Evolutionary conservation across 2,329 filamentous ascomycete species (phyloP).

Genomic region (Alternaria postmessia): DNA sequence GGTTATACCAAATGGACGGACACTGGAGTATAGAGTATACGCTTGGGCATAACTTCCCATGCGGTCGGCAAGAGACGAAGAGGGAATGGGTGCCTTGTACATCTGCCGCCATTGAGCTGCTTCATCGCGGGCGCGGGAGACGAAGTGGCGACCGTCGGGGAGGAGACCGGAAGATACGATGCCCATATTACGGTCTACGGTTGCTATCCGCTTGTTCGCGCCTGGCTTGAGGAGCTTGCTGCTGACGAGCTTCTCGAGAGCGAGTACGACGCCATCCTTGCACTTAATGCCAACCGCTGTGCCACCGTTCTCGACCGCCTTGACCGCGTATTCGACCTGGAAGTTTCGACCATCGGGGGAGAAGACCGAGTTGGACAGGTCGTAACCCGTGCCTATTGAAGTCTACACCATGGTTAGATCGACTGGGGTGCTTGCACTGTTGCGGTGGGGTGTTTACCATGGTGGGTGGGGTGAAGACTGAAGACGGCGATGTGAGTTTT

Average conservation of each 20-base stretch:
- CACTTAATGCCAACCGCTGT: conserved; percentile 95
- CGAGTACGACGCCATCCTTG: conserved; percentile 95
- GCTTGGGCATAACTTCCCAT: conserved; percentile 97
- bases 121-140: conserved; percentile 93
- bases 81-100: conserved; percentile 95
- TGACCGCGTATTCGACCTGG: conserved; percentile 95
- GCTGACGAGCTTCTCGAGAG: conserved; percentile 93
- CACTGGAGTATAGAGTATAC: conserved; percentile 96
- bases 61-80: conserved; percentile 84
- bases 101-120: conserved; percentile 87
- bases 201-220: conserved; percentile 97
- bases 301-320: conserved; percentile 97
- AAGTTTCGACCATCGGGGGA: conserved; percentile 99
- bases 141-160: conserved; percentile 94
- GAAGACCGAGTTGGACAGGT: conserved; percentile 99
- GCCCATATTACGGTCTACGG: conserved; percentile 91
- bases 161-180: conserved; percentile 93
- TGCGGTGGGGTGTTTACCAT: conserved; percentile 38
- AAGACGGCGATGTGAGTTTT: background rate
- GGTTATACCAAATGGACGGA: conserved; percentile 95
- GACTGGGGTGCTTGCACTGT: conserved; percentile 9
- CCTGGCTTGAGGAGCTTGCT: conserved; percentile 95
- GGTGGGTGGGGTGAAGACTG: conserved; percentile 18
- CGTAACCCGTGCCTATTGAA: conserved; percentile 99
- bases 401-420: conserved; percentile 67